These are phyloP conservation scores for Berkeleyomyces rouxiae DNA, from an alignment of 2,329 filamentous ascomycete species.

Conservation along the genomic window DNA sequence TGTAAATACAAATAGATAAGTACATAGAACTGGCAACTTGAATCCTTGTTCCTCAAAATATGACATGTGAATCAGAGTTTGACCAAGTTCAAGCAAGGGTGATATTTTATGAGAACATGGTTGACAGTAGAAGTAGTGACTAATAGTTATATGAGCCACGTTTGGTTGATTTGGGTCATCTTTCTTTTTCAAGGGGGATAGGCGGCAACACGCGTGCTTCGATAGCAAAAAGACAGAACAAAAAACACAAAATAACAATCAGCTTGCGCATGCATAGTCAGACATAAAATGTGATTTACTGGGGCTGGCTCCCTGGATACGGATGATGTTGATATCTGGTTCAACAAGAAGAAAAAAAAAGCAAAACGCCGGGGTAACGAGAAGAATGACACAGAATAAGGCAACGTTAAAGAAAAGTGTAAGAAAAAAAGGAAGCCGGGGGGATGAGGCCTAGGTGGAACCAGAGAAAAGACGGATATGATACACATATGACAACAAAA, in stretches of 20 bases:
- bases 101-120: not conserved
- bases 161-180: not conserved
- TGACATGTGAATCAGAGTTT: not conserved
- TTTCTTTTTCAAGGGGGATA: not conserved
- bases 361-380: not conserved
- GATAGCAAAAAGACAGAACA: not conserved
- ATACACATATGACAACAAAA: not conserved
- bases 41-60: not conserved
- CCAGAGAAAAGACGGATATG: not conserved
- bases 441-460: not conserved
- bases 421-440: not conserved
- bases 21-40: not conserved
- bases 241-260: not conserved
- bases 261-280: slow-evolving; percentile 5
- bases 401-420: not conserved
- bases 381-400: not conserved
- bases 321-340: not conserved
- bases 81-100: not conserved
- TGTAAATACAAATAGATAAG: not conserved
- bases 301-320: not conserved
- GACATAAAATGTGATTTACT: not conserved
- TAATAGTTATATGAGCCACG: not conserved
- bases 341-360: not conserved
- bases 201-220: not conserved
- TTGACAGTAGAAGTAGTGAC: not conserved